Conservation (phyloP, 2,329 filamentous ascomycete species). For the Pseudogymnoascus verrucosus region DNA sequence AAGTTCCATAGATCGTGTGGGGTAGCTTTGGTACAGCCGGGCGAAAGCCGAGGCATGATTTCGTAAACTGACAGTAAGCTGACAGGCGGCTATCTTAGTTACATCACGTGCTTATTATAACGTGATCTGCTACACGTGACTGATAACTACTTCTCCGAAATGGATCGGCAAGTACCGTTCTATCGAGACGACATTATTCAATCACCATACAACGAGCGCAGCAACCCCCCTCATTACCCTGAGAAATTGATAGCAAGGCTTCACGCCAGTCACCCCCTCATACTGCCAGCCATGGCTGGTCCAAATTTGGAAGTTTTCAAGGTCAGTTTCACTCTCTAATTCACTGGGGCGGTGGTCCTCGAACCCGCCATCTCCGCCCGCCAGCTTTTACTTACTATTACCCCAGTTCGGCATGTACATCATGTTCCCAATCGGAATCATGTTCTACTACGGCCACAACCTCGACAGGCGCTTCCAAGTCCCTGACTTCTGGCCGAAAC, state of each 20-base stretch:
- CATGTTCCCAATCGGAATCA: slow-evolving; percentile 96
- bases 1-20: not conserved
- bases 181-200: not conserved
- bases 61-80: not conserved
- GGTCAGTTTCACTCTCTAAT: slow-evolving; percentile 39
- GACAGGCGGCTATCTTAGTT: not conserved
- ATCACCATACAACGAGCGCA: not conserved
- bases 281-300: slow-evolving; percentile 52
- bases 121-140: not conserved
- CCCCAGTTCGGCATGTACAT: slow-evolving; percentile 95
- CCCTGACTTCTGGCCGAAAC: slow-evolving; percentile 86
- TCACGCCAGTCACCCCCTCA: not conserved
- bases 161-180: slow-evolving; percentile 4
- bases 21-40: not conserved
- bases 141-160: not conserved
- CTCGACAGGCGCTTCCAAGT: slow-evolving; percentile 87
- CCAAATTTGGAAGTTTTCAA: slow-evolving; percentile 94
- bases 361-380: not conserved
- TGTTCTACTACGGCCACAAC: slow-evolving; percentile 99
- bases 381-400: not conserved
- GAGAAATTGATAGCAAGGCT: slow-evolving; percentile 1
- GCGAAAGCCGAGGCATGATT: slow-evolving; percentile 2
- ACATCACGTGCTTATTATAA: not conserved
- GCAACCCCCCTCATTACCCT: not conserved
- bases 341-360: not conserved